Evolutionary conservation across 164 flowering plant genomes (phyloP).

Genomic region (Santalum album): DNA sequence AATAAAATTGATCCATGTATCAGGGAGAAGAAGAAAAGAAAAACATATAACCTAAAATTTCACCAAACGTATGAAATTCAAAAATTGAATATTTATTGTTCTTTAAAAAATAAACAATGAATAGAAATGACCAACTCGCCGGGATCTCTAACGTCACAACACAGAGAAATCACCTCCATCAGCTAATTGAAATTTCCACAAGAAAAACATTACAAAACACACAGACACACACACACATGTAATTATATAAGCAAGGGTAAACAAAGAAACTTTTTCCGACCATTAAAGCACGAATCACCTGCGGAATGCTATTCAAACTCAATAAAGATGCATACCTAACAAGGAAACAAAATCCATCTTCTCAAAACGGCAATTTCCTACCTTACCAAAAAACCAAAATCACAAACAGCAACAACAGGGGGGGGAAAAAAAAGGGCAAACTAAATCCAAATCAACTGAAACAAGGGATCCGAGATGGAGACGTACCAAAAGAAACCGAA

Average conservation of each 20-base stretch:
- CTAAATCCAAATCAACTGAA: background rate
- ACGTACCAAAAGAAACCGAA: background rate
- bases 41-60: slow-evolving; percentile 10
- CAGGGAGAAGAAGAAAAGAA: too few relatives aligned
- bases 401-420: slow-evolving; percentile 7
- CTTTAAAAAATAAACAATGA: too few relatives aligned
- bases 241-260: too few relatives aligned
- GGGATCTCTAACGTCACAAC: background rate
- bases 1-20: too few relatives aligned
- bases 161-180: too few relatives aligned
- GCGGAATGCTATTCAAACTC: too few relatives aligned
- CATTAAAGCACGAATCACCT: too few relatives aligned
- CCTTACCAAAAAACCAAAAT: too few relatives aligned
- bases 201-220: too few relatives aligned
- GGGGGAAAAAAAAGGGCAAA: background rate
- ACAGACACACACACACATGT: too few relatives aligned
- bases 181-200: too few relatives aligned
- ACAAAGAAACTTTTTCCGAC: background rate
- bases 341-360: slow-evolving; percentile 1
- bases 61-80: background rate
- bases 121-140: background rate
- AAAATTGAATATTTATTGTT: too few relatives aligned
- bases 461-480: background rate
- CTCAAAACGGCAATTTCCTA: background rate
- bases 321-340: background rate